Base-by-base conservation (phyloP, 192 early-diverging fungal species). In the Entomortierella parvispora region DNA sequence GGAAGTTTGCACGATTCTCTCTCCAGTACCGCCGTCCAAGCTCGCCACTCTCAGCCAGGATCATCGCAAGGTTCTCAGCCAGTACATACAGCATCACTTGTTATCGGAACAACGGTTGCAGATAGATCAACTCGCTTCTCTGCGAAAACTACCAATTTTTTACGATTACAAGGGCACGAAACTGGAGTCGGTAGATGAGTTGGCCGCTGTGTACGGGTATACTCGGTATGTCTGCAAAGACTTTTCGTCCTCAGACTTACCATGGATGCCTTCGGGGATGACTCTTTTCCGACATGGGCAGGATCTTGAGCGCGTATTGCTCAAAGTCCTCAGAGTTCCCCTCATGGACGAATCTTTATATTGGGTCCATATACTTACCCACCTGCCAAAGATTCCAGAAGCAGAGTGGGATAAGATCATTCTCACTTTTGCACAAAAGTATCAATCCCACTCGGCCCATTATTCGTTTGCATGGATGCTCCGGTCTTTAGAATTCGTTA, bases 381-480 rank as follows among this genome's bases (percentile, higher is more conserved):
- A 59, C 29, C 15, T 72, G 1, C 17, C 45, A 0, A 8, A 45
- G 8, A 49, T 45, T 14, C 4, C 32, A 3, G 29, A 50, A 25
- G 31, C 20, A 9, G 31, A 51, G 9, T 72, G 70, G 61, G 62
- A 72, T 29, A 18, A 25, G 2, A 65, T 72, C 11, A 20, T 72
- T 20, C 11, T 34, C 1, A 44, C 34, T 15, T 59, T 72, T 20
- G 43, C 55, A 4, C 45, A 9, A 14, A 37, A 17, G 4, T 70
- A 62, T 5, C 68, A 62, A 14, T 29, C 54, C 6, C 58, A 62
- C 23, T 54, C n/a, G 29, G 55, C 61, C 15, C 43, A 26, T 22
- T 47, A 40, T 20, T 28, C 43, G 3, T 48, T 62, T 12, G 17
- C 14, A 2, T 48, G 34, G 0, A 42, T 59, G 17, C 22, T 70